phyloP scores from a whole-genome alignment of 2,329 filamentous ascomycete species.

The Hymenoscyphus occultus region DNA sequence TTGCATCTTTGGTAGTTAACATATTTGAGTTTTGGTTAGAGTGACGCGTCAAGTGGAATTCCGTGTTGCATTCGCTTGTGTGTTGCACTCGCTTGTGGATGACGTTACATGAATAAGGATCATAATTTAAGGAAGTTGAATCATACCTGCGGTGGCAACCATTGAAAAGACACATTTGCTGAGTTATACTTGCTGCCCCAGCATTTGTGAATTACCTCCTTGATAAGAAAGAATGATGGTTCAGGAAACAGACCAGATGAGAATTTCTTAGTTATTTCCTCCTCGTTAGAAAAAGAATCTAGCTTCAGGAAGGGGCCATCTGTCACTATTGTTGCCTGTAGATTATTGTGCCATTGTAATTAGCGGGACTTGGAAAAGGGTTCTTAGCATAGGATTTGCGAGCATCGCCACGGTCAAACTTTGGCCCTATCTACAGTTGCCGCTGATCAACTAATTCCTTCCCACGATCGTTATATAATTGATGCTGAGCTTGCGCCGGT shows the following conservation, averaged over 20 bases:
- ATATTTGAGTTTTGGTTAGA: neutral
- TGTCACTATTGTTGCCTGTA: neutral
- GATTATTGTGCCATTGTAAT: neutral
- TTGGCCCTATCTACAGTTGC: neutral
- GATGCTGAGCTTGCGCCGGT: neutral
- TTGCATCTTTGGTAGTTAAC: too few relatives aligned
- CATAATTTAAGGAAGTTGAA: neutral
- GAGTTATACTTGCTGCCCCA: neutral
- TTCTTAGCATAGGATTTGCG: neutral
- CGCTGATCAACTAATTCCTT: neutral
- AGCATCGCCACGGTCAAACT: neutral
- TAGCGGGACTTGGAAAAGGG: neutral
- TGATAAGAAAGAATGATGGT: neutral
- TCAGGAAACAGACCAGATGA: neutral
- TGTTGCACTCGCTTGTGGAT: too few relatives aligned
- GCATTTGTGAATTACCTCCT: neutral
- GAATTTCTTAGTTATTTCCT: neutral
- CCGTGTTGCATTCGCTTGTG: too few relatives aligned
- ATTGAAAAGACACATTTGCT: neutral
- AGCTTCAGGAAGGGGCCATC: neutral
- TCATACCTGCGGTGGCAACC: neutral
- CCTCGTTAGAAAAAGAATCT: neutral
- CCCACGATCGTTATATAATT: neutral
- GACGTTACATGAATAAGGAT: too few relatives aligned
- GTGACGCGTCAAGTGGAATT: neutral